A percentile compares a stretch with the other conserved stretches of the same genome.
Evolutionary conservation across 2,329 filamentous ascomycete species (phyloP).

Genomic region (Mollisia scopiformis): DNA sequence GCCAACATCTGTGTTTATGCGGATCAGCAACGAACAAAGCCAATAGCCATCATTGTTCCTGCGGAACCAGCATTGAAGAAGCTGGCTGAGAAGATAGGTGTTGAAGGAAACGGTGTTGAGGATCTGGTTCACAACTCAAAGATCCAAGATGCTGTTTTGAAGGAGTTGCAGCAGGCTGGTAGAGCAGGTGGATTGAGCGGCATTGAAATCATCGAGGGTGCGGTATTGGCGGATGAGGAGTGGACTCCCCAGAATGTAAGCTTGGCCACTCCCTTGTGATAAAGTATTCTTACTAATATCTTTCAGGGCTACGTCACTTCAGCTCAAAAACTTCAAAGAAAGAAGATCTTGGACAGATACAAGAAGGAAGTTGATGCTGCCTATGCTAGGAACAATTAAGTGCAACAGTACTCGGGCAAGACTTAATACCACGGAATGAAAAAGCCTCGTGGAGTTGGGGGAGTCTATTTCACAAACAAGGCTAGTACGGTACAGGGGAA

Average conservation of each 20-base stretch:
- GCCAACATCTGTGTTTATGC: constrained; percentile 89
- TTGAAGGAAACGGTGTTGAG: constrained; percentile 64
- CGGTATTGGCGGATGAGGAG: constrained; percentile 81
- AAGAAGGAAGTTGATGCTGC: constrained; percentile 57
- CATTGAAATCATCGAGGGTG: constrained; percentile 76
- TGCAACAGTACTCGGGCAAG: too few species aligned
- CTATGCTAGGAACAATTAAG: constrained; percentile 29
- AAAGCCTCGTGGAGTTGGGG: too few species aligned
- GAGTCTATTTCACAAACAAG: too few species aligned
- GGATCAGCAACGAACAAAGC: constrained; percentile 72
- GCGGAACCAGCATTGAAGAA: constrained; percentile 66
- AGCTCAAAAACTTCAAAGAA: constrained; percentile 74
- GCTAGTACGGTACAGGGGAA: too few species aligned
- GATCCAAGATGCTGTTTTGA: constrained; percentile 62
- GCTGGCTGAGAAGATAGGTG: constrained; percentile 61
- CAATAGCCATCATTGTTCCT: constrained; percentile 78
- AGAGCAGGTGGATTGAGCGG: constrained; percentile 67
- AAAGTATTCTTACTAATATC: constrained; percentile 35
- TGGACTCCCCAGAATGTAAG: constrained; percentile 86
- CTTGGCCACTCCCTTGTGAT: constrained; percentile 25
- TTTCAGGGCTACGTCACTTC: constrained; percentile 66
- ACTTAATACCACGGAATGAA: too few species aligned
- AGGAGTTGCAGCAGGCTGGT: constrained; percentile 69
- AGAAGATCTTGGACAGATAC: constrained; percentile 65
- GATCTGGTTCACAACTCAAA: constrained; percentile 70